Percentiles rank a stretch among this genome's conserved stretches.
Evolutionary conservation across 306 rosid species (phyloP).

Genomic region (Crotalaria pallida): DNA sequence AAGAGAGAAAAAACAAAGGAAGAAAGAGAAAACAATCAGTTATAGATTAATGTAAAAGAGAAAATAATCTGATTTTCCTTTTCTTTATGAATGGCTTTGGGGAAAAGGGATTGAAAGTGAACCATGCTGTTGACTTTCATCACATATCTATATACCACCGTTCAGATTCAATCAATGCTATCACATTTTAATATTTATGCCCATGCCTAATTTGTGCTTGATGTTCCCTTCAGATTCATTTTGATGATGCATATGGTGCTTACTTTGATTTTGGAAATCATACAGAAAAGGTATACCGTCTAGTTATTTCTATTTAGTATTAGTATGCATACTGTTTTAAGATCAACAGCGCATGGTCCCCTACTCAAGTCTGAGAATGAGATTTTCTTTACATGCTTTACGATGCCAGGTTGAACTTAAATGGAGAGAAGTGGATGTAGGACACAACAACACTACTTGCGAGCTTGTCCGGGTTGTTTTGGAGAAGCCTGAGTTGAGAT

Average conservation of each 20-base stretch:
- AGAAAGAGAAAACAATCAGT: background rate
- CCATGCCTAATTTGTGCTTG: slow-evolving; percentile 26
- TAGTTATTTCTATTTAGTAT: background rate
- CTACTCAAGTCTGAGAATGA: slow-evolving; percentile 2
- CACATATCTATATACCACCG: background rate
- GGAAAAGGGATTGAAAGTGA: slow-evolving; percentile 1
- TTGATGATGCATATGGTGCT: slow-evolving; percentile 62
- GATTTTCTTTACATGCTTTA: slow-evolving; percentile 21
- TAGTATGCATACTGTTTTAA: background rate
- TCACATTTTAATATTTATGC: background rate
- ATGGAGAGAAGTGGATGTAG: slow-evolving; percentile 59
- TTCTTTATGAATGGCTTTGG: background rate
- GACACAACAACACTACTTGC: slow-evolving; percentile 41
- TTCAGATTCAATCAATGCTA: background rate
- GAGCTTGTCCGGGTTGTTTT: slow-evolving; percentile 63
- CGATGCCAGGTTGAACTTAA: slow-evolving; percentile 62
- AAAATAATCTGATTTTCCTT: background rate
- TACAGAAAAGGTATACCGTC: slow-evolving; percentile 74
- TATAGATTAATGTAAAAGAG: background rate
- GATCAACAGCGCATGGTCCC: slow-evolving; percentile 3
- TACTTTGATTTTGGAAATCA: slow-evolving; percentile 92
- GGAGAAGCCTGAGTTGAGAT: slow-evolving; percentile 58
- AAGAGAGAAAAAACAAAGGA: background rate
- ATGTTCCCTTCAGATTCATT: slow-evolving; percentile 73
- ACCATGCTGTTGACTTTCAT: background rate